Evolutionary conservation across 306 rosid species (phyloP), one percentile per base, ranked within the genome.

Genomic region (Medicago arabica): DNA sequence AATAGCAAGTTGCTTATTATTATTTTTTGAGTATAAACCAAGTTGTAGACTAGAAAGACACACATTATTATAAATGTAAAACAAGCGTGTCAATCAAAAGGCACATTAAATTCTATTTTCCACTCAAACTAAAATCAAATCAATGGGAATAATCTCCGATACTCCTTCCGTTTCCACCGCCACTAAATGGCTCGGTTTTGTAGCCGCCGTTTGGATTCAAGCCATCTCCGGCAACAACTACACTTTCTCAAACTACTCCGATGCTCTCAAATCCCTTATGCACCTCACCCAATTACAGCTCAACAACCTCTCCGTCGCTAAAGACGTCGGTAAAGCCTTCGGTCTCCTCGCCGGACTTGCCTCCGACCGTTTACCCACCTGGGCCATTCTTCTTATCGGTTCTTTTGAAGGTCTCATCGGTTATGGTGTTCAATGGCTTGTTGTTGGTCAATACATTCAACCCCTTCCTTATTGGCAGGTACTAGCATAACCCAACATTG

Each of bases 381-480:
- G 97, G 93, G 60, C 63, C 4, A 86, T 93, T 49, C 90, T 93
- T 18, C 89, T 91, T 14, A 89, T 93, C 5, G 98, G 98, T 61
- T 87, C 92, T 3, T 62, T 88, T 4, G 93, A 90, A 79, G 97
- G 98, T 5, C 85, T 94, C 1, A 6, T 94, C 3, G 97, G 96
- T 15, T 94, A 94, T 66, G 98, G 98, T 5, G 88, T 68, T 4
- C 97, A 94, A 17, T 94, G 97, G 97, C 97, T 95, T 4, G 97
- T 95, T 18, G 99, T 95, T 28, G 91, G 93, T 16, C 84, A 85
- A 31, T 59, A 65, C 9, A 86, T 95, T 19, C 50, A 67, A 0
- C 96, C 97, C 13, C 96, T 95, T 16, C 60, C 97, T 1, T 95
- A 89, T 34, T 95, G 97, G 97, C 99, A 95, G 96, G 98, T 89